Base-by-base conservation (phyloP, 352 stramenopile genomes). In the Globisporangium apiculatum region DNA sequence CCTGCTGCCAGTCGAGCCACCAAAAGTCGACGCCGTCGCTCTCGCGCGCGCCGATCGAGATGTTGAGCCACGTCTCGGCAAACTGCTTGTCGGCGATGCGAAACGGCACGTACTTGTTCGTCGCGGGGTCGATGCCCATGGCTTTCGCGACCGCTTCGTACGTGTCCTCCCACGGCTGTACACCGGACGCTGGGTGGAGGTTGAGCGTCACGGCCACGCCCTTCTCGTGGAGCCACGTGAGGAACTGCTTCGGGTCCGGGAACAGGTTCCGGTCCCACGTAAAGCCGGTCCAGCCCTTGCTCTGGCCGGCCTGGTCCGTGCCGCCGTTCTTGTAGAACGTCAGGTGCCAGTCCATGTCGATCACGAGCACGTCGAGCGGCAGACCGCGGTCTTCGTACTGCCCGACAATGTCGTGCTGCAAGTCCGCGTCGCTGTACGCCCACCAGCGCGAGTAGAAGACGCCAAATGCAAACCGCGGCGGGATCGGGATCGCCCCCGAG, bases 1-100 rank as follows among this genome's bases (percentile, higher is more conserved):
- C 74, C 37, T 86, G 75, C 60, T 86, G 75, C 75, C 75, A 86
- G 46, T 86, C 75, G 17, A 82, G 79, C 75, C 75, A 86, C 72
- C 69, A 84, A 43, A 81, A 77, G 55, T 83, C 75, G 43, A 82
- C 60, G 37, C 68, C 68, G 14, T 75, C 65, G 15, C 51, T 37
- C 55, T 72, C 65, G 5, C 57, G 61, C 36, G 48, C 48, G 40
- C 62, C 57, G 14, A 75, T 62, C 1, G 65, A 65, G n/a, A 70
- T 41, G 15, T 60, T 67, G 55, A 75, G 56, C 65, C 65, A 75
- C 37, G 56, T 62, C 24, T 62, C 36, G 5, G 63, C 59, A 31
- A 72, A 76, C 35, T 57, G 64, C 47, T 70, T 64, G 52, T 76
- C 58, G 10, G 66, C 65, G 42, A 76, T 61, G n/a, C 66, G 64